Conservation (phyloP, 2,329 filamentous ascomycete genomes). For the Diplodia scrobiculata region DNA sequence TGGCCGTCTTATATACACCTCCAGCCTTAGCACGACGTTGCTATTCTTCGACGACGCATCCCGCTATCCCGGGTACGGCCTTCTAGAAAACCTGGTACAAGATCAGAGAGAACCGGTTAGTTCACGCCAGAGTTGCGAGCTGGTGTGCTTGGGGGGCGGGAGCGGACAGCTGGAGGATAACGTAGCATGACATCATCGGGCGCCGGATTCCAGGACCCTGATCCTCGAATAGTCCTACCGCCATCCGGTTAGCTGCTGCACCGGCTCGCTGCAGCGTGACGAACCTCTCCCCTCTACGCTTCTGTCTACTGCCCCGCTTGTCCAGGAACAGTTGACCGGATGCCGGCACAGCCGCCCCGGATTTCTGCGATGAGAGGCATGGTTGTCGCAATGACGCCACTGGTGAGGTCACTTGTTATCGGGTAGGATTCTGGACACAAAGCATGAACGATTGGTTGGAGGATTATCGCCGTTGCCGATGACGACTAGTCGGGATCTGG, state of each 20-base stretch:
- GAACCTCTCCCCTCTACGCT: background rate
- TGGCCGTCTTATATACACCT: conserved; percentile 2
- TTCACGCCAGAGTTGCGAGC: background rate
- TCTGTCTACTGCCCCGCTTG: background rate
- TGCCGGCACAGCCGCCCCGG: background rate
- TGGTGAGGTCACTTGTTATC: conserved; percentile 15
- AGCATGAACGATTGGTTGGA: background rate
- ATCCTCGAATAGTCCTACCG: background rate
- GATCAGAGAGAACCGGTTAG: background rate
- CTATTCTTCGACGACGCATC: background rate
- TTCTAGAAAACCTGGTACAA: conserved; percentile 16
- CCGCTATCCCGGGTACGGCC: background rate
- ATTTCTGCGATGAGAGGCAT: background rate
- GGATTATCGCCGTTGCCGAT: background rate
- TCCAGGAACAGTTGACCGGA: background rate
- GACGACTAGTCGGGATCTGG: background rate
- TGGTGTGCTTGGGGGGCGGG: background rate
- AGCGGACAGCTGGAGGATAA: conserved; percentile 11
- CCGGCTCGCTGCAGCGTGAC: background rate
- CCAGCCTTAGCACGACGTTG: background rate
- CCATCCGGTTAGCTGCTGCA: background rate
- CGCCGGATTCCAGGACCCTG: conserved; percentile 12
- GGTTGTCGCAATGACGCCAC: conserved; percentile 10
- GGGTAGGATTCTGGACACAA: background rate
- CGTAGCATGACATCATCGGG: conserved; percentile 23